Base-by-base conservation (phyloP, 495 filamentous ascomycete species). In the Penicillium fimorum region DNA sequence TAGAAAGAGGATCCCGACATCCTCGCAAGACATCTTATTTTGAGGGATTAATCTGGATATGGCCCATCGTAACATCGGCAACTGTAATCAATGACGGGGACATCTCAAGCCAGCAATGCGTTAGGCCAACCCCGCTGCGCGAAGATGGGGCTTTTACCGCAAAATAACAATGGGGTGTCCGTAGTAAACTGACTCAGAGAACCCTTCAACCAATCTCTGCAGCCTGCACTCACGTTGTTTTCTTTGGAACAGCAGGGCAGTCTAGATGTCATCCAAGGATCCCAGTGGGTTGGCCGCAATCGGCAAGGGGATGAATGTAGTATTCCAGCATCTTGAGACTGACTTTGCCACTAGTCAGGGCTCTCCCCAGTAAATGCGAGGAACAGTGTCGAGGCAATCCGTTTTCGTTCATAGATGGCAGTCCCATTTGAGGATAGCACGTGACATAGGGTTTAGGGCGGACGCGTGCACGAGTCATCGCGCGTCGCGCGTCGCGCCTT, bases 261-360 rank as follows among this genome's bases (percentile, higher is more conserved):
- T 63, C 65, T 57, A 55, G 52, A 33, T 51, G 52, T 65, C 65
- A 65, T 63, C 55, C 59, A 65, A 35, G 57, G 49, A 18, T 56
- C 32, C 9, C 18, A 22, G 35, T 41, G 25, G 40, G 24, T 18
- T 49, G 33, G 35, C 57, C 50, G 63, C 61, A 64, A 56, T 18
- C 61, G 55, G 61, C 41, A 50, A 50, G 27, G 20, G 49, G 52
- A 35, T 41, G 17, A 24, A 18, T 0, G 9, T 24, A 30, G 45
- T 42, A 17, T 12, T 15, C 27, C 20, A 15, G 30, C n/a, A 25
- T 47, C 30, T 24, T 24, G 37, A 18, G 11, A 24, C 44, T 29
- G 1, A 15, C 5, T 35, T 35, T 4, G 5, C 33, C 1, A 38
- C 35, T 38, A 27, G 25, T 27, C 25, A 27, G 25, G 35, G 15